phyloP scores from a whole-genome alignment of 2,329 filamentous ascomycete species.

The Penicillium verrucosum region DNA sequence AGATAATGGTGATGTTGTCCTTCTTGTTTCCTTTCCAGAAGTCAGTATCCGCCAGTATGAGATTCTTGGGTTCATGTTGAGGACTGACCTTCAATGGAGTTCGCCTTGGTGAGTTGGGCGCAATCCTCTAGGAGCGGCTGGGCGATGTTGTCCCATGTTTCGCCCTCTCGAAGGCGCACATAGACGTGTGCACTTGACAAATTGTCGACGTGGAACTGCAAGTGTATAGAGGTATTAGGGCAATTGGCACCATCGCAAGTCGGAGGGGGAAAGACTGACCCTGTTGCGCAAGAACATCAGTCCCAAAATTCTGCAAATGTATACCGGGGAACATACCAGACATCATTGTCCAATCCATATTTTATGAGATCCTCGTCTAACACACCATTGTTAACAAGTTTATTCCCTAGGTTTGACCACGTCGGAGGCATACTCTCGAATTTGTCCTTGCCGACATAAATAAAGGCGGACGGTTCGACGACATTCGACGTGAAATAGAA shows the following conservation, averaged over 20 bases:
- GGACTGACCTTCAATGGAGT: conserved; percentile 82
- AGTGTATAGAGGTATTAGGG: conserved; percentile 10
- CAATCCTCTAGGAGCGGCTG: conserved; percentile 75
- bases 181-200: conserved; percentile 96
- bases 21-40: conserved; percentile 80
- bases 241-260: not conserved
- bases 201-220: conserved; percentile 93
- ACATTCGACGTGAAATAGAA: conserved; percentile 91
- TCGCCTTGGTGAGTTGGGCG: conserved; percentile 97
- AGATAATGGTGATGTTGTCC: conserved; percentile 93
- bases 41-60: conserved; percentile 14
- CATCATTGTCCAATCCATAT: conserved; percentile 89
- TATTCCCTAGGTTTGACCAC: not conserved
- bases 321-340: conserved; percentile 61
- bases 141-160: conserved; percentile 80
- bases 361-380: conserved; percentile 91
- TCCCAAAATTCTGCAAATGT: not conserved
- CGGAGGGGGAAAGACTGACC: conserved; percentile 26
- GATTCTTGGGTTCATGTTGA: not conserved
- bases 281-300: conserved; percentile 20
- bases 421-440: conserved; percentile 73
- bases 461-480: conserved; percentile 75
- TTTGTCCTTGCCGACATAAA: conserved; percentile 99
- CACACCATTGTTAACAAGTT: not conserved
- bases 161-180: conserved; percentile 73